Base-by-base conservation (phyloP, 208 protist species). In the Crithidia thermophila region DNA sequence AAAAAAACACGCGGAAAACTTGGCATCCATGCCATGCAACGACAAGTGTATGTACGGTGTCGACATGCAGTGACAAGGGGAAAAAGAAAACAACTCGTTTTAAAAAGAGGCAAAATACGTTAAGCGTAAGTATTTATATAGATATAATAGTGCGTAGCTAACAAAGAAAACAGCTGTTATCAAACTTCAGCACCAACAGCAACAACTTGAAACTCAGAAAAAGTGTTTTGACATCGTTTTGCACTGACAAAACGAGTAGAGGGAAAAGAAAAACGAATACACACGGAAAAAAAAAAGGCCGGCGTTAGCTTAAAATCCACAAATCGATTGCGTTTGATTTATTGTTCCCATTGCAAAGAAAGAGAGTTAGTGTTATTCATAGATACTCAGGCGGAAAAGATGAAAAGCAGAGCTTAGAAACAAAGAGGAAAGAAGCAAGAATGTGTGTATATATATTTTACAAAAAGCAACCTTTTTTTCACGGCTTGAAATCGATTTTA, bases 181-280 rank as follows among this genome's bases (percentile, higher is more conserved):
- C 23, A 11, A 27, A 20, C 8, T 25, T 16, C n/a, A n/a, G n/a
- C 13, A 51, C 30, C 59, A 51, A 28, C 25, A 42, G 27, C 25
- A 33, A 50, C 27, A 45, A 40, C 50, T 8, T 10, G 11, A 46
- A 8, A 46, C 25, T 27, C 13, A 60, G 18, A 49, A 30, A 34
- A 1, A 62, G 20, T 34, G 34, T 10, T 20, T n/a, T 10, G 46
- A 31, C 21, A 39, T 16, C 14, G 27, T 39, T 31, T 50, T 43
- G 13, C 31, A 20, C 36, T 23, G 25, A 34, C 31, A 14, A 21
- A 16, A 21, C 10, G 18, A n/a, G 43, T n/a, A n/a, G 43, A n/a
- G 18, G 18, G 45, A 49, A 55, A 25, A 74, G 68, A 66, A 63
- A 57, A 55, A 33, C 45, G 11, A 30, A 28, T 52, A 13, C 46